A percentile compares a stretch with the other conserved stretches of the same genome.
phyloP scores from a whole-genome alignment of 495 filamentous ascomycete species.

The Astrothelium macrocarpum region DNA sequence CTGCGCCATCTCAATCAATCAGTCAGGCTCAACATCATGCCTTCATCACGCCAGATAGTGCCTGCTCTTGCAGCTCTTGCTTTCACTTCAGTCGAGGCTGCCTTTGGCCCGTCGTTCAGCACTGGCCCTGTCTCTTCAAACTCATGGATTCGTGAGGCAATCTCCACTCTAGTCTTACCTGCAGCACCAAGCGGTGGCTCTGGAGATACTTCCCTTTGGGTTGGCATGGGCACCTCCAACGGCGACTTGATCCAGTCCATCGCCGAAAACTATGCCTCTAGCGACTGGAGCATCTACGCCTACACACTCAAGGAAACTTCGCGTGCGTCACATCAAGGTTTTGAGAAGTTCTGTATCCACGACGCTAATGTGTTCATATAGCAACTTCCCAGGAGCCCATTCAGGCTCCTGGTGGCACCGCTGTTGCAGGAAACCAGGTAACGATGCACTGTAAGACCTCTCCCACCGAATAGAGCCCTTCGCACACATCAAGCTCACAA shows the following conservation, averaged over 20 bases:
- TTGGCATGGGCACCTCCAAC: conserved; percentile 35
- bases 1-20: background rate
- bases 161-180: conserved; percentile 31
- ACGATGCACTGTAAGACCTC: conserved; percentile 11
- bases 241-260: conserved; percentile 33
- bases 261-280: conserved; percentile 10
- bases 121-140: conserved; percentile 31
- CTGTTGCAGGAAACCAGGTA: background rate
- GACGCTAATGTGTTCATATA: background rate
- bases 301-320: conserved; percentile 8
- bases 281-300: conserved; percentile 24
- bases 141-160: conserved; percentile 33
- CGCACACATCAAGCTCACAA: background rate
- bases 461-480: background rate
- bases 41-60: background rate
- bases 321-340: background rate
- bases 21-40: background rate
- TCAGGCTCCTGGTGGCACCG: background rate
- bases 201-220: conserved; percentile 30
- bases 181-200: conserved; percentile 17
- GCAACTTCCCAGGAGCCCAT: background rate
- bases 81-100: background rate
- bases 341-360: background rate
- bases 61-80: background rate
- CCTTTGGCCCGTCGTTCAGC: conserved; percentile 21